A percentile compares a stretch with the other conserved stretches of the same genome.
Evolutionary conservation across 805 yeast genomes (phyloP).

Genomic region (Cyberlindnera subsufficiens): DNA sequence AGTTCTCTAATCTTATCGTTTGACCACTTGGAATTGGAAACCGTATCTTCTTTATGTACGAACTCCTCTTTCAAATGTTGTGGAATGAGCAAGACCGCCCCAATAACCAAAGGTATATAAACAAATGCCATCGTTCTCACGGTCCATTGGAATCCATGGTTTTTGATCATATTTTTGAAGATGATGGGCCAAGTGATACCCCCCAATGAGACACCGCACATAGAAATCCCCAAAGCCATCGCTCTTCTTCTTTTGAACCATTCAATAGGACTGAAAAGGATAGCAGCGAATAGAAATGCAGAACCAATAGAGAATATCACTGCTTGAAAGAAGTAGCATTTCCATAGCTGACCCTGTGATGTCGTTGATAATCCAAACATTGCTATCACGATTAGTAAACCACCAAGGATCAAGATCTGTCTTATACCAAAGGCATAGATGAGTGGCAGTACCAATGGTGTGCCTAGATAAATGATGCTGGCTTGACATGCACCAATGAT

Average conservation of each 20-base stretch:
- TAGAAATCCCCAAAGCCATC: slow-evolving; percentile 40
- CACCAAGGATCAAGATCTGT: slow-evolving; percentile 8
- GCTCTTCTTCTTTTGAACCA: slow-evolving; percentile 65
- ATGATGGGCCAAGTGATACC: slow-evolving; percentile 34
- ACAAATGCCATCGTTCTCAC: slow-evolving; percentile 17
- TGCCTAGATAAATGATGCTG: slow-evolving; percentile 12
- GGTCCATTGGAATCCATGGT: slow-evolving; percentile 16
- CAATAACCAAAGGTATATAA: slow-evolving; percentile 16
- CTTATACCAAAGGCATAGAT: slow-evolving; percentile 18
- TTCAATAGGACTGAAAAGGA: slow-evolving; percentile 55
- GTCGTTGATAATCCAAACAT: slow-evolving; percentile 19
- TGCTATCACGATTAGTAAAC: slow-evolving; percentile 7
- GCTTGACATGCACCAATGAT: slow-evolving; percentile 23
- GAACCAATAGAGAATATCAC: slow-evolving; percentile 17
- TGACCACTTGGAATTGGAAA: slow-evolving; percentile 16
- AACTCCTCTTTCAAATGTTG: slow-evolving; percentile 10
- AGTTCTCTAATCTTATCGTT: slow-evolving; percentile 7
- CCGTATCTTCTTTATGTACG: slow-evolving; percentile 8
- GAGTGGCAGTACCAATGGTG: slow-evolving; percentile 15
- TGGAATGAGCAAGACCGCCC: slow-evolving; percentile 13
- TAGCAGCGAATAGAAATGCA: slow-evolving; percentile 52
- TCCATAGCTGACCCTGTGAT: slow-evolving; percentile 16
- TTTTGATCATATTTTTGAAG: slow-evolving; percentile 16
- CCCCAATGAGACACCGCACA: slow-evolving; percentile 48
- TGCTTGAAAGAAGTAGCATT: slow-evolving; percentile 22